Evolutionary conservation across 441 rosid species (phyloP), one percentile per base, ranked within the genome.

Genomic region (Brassica balearica): DNA sequence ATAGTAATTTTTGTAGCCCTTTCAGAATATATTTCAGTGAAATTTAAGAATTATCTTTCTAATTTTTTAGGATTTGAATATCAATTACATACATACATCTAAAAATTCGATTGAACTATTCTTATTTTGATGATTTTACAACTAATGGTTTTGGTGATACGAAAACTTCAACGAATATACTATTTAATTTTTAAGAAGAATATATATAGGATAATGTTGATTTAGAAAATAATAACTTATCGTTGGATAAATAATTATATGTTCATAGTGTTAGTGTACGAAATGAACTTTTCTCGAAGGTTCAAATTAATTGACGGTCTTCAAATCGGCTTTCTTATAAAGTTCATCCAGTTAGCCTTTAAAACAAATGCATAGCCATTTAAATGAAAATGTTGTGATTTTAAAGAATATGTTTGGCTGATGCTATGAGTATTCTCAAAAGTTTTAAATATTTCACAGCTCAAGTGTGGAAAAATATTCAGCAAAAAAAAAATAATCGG

Each of bases 81-180:
- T 22, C 5, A 29, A 2, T 41, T 25, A 71, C 67, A 65, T 71
- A 61, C 60, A 65, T 12, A 17, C 8, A 71, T 71, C 76, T 38
- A 36, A 2, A 55, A 0, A 23, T 23, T 23, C 8, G n/a, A 3
- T 36, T 63, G 38, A 34, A 6, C 7, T 51, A 14, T 70, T 63
- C 51, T 38, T 71, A 17, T 64, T 63, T 65, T 38, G 22, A 63
- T 36, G 36, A 64, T n/a, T 34, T 51, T 63, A 1, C 29, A 17
- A 53, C 17, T 25, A 38, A 25, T 3, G 43, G 19, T 6, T 69
- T 53, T 64, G 58, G 32, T 62, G 19, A 20, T 34, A 29, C 19
- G n/a, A 56, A n/a, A 36, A 2, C 8, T 23, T 2, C 41, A 34
- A 20, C 71, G 20, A 67, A 34, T 10, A 65, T 58, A 36, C 32